These are phyloP conservation scores for Drosera spatulata DNA, from an alignment of 179 eudicot genomes.

Conservation along the genomic window DNA sequence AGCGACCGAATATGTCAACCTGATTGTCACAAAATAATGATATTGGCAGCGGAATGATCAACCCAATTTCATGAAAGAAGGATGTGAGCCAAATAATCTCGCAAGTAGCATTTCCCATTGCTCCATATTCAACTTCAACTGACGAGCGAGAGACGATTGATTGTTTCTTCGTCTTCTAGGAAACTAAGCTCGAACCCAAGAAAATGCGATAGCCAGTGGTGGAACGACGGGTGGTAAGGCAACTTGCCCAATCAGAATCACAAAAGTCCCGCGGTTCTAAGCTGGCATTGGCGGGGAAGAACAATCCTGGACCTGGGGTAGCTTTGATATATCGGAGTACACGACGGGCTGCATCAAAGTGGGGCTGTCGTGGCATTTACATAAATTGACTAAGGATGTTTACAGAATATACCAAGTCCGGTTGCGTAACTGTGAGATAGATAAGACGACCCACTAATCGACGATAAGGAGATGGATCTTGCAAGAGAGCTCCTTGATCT, in stretches of 20 bases:
- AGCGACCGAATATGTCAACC: no score
- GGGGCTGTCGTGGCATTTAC: background rate
- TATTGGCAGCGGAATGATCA: background rate
- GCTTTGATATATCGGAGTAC: background rate
- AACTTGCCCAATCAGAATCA: background rate
- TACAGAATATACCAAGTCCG: background rate
- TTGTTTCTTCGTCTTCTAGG: background rate
- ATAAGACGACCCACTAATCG: background rate
- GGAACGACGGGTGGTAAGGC: background rate
- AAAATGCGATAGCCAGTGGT: background rate
- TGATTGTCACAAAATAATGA: background rate
- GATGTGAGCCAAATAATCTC: background rate
- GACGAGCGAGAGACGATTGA: background rate
- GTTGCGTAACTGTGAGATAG: background rate
- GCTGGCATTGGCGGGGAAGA: background rate
- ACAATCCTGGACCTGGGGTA: background rate
- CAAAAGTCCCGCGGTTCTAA: background rate
- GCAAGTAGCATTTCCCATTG: background rate
- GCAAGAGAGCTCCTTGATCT: background rate
- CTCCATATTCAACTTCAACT: background rate
- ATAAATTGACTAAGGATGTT: background rate
- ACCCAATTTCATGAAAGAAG: background rate
- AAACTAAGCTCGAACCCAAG: background rate
- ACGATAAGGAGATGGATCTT: background rate
- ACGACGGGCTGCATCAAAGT: background rate